Evolutionary conservation across 371 early-diverging fungal genomes (phyloP).

Genomic region (Lichtheimia hyalospora): DNA sequence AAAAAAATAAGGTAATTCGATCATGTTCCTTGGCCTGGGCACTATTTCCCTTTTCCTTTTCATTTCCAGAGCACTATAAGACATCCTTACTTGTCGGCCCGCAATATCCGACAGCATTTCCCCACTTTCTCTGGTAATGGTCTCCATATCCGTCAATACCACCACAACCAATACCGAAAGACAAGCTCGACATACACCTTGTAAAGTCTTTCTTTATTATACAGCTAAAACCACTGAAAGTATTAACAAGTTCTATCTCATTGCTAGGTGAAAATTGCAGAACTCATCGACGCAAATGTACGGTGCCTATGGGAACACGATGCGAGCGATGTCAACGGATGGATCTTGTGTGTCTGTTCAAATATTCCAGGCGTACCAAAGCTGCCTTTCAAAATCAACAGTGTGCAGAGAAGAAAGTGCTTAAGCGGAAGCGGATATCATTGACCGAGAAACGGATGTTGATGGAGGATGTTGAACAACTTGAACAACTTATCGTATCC

Average conservation of each 20-base stretch:
- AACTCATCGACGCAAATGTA: slow-evolving; percentile 41
- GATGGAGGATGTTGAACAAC: not conserved
- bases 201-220: slow-evolving; percentile 10
- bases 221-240: not conserved
- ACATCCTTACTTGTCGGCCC: too few species aligned
- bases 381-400: not conserved
- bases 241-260: not conserved
- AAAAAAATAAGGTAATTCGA: too few species aligned
- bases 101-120: too few species aligned
- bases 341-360: slow-evolving; percentile 28
- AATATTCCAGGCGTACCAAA: slow-evolving; percentile 11
- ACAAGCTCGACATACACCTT: slow-evolving; percentile 25
- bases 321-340: slow-evolving; percentile 37
- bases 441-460: not conserved
- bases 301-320: slow-evolving; percentile 19
- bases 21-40: too few species aligned
- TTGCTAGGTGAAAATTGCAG: slow-evolving; percentile 36
- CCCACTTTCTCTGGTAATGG: too few species aligned
- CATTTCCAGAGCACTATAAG: too few species aligned
- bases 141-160: too few species aligned
- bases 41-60: too few species aligned
- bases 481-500: not conserved
- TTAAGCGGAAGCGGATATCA: not conserved
- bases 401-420: slow-evolving; percentile 7
- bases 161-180: not conserved